Base-by-base conservation (phyloP, 2,329 filamentous ascomycete genomes). In the Dactylellina drechsleri region DNA sequence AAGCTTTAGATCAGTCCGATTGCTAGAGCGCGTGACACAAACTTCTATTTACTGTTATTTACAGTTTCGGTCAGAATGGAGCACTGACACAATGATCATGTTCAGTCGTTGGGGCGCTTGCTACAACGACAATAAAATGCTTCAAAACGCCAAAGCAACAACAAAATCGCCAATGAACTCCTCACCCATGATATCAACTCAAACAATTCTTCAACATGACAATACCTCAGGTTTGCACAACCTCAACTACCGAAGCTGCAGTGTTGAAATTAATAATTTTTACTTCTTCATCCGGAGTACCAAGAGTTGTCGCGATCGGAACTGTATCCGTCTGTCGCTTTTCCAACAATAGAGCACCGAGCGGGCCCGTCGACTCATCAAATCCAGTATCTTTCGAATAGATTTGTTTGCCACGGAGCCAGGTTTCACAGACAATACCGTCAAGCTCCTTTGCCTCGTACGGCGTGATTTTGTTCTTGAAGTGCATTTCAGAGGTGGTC, bases 401-500 rank as follows among this genome's bases (percentile, higher is more conserved):
- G n/a, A 97, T 86, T 81, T 87, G 89, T 77, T 84, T 84, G 0
- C 93, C 93, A 5, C 93, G 86, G 76, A 97, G 80, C 91, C 92
- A 97, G 6, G 93, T 97, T 85, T 96, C 92, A 71, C 84, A 85
- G 10, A 97, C 93, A 72, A 92, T 87, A 0, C 93, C 93, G 54
- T 85, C 87, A 79, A 97, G 89, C 36, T 84, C 86, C 82, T 90
- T 91, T 18, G 92, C 92, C 81, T 97, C 91, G 85, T 96, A 97
- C 0, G 93, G 93, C 67, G 90, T 93, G 84, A 92, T 93, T 80
- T 92, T 92, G 82, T 97, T 97, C 82, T 92, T 90, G 87, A 96
- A 99, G 78, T 95, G 87, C 93, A 99, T 96, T 58, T 92, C 92
- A 76, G 87, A 89, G 16, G 77, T n/a, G 80, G 83, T 80, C 83